Evolutionary conservation across 2,329 filamentous ascomycete genomes (phyloP).

Genomic region (Aspergillus intermedius): DNA sequence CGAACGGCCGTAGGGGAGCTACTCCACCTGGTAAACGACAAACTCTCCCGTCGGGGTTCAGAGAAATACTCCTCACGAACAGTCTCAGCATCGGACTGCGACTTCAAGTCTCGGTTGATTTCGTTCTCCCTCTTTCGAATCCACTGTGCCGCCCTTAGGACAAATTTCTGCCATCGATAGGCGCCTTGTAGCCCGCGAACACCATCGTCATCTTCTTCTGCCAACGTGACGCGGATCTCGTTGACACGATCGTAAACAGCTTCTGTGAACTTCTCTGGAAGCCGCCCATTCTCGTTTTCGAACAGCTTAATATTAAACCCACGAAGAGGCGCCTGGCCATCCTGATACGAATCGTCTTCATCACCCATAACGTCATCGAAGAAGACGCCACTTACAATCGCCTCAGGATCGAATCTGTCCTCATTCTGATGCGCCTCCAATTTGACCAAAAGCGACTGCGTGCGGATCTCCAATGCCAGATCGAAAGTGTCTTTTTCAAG

Average conservation of each 20-base stretch:
- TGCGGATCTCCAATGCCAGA: constrained; percentile 49
- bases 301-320: constrained; percentile 26
- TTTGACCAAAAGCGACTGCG: constrained; percentile 47
- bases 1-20: too few relatives aligned
- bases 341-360: constrained; percentile 5
- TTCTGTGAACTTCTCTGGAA: constrained; percentile 30
- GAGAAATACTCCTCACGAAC: constrained; percentile 19
- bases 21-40: background rate
- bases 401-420: constrained; percentile 33
- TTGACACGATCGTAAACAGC: constrained; percentile 33
- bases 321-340: constrained; percentile 14
- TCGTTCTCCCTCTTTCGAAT: constrained; percentile 39
- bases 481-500: constrained; percentile 40
- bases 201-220: constrained; percentile 27
- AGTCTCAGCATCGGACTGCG: constrained; percentile 38
- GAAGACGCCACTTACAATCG: constrained; percentile 38
- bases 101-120: constrained; percentile 37
- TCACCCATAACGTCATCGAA: constrained; percentile 18
- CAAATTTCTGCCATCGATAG: constrained; percentile 48
- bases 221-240: constrained; percentile 31
- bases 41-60: constrained; percentile 10
- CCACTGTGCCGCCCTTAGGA: constrained; percentile 43
- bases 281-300: constrained; percentile 30
- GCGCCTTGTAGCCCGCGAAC: constrained; percentile 37
- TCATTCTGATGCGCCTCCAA: constrained; percentile 29